These are phyloP conservation scores for Aspergillus intermedius DNA, from an alignment of 2,329 filamentous ascomycete species.

Conservation along the genomic window DNA sequence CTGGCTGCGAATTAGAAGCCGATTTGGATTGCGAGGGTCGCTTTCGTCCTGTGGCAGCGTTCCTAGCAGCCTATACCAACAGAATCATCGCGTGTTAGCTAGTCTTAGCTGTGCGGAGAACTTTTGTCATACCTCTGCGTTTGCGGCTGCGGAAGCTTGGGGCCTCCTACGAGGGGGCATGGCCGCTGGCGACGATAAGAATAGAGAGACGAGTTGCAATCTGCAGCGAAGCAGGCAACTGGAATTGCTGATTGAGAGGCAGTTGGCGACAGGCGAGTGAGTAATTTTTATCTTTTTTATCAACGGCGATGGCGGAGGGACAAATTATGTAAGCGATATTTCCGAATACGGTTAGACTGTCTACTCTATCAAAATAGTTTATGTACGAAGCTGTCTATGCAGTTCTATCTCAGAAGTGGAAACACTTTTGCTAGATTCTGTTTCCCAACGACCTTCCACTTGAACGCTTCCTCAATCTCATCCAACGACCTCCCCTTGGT, in stretches of 20 bases:
- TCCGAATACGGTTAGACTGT: neutral
- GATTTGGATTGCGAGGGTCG: conserved; percentile 22
- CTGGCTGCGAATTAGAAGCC: conserved; percentile 11
- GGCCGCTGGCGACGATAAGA: neutral
- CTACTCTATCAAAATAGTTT: too few species aligned
- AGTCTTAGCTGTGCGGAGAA: conserved; percentile 12
- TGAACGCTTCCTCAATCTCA: conserved; percentile 45
- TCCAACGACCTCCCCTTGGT: conserved; percentile 46
- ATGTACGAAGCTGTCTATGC: too few species aligned
- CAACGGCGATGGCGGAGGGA: neutral
- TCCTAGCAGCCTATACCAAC: conserved; percentile 12
- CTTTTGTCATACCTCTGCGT: conserved; percentile 28
- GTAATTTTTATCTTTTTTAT: neutral
- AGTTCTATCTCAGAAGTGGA: too few species aligned
- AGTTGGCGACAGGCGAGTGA: neutral
- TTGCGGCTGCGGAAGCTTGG: conserved; percentile 23
- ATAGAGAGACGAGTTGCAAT: neutral
- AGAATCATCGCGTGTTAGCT: conserved; percentile 8
- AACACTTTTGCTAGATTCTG: too few species aligned
- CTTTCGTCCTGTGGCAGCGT: conserved; percentile 18
- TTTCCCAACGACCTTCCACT: conserved; percentile 9
- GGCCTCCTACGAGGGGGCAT: conserved; percentile 36
- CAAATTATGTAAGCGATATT: neutral
- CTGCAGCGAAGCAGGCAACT: neutral
- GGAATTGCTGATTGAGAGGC: neutral